Evolutionary conservation across 1,139 yeast genomes (phyloP).

Genomic region (Scheffersomyces segobiensis): DNA sequence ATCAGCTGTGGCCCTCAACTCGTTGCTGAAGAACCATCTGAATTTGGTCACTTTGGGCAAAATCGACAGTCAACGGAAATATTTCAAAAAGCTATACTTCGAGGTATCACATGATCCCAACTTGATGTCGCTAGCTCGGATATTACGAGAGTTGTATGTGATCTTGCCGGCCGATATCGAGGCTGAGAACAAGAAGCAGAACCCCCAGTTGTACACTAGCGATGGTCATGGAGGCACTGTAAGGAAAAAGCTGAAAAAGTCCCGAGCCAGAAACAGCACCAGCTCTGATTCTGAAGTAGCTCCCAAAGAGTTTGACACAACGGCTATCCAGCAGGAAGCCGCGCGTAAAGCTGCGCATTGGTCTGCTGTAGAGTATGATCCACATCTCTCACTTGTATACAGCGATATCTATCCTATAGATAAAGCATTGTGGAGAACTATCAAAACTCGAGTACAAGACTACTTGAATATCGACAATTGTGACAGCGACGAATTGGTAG

Average conservation of each 20-base stretch:
- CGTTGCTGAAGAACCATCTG: slow-evolving; percentile 40
- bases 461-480: slow-evolving; percentile 56
- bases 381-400: slow-evolving; percentile 75
- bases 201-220: slow-evolving; percentile 43
- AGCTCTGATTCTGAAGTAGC: slow-evolving; percentile 2
- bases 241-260: slow-evolving; percentile 26
- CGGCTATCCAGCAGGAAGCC: slow-evolving; percentile 25
- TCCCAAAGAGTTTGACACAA: slow-evolving; percentile 25
- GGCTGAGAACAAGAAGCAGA: slow-evolving; percentile 33
- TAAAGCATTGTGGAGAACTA: slow-evolving; percentile 66
- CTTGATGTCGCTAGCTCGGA: slow-evolving; percentile 64
- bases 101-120: slow-evolving; percentile 56
- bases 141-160: slow-evolving; percentile 70
- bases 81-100: slow-evolving; percentile 55
- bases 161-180: slow-evolving; percentile 41
- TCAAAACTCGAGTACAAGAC: slow-evolving; percentile 70
- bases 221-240: slow-evolving; percentile 35
- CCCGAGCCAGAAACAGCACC: slow-evolving; percentile 7
- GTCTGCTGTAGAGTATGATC: slow-evolving; percentile 61
- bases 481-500: slow-evolving; percentile 36
- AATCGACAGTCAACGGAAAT: slow-evolving; percentile 36
- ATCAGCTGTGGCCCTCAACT: slow-evolving; percentile 62
- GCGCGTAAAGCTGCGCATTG: slow-evolving; percentile 50
- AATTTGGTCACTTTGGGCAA: slow-evolving; percentile 41
- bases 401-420: slow-evolving; percentile 68